Conservation (phyloP, 108 stramenopile species). For the Skeletonema menzelii region DNA sequence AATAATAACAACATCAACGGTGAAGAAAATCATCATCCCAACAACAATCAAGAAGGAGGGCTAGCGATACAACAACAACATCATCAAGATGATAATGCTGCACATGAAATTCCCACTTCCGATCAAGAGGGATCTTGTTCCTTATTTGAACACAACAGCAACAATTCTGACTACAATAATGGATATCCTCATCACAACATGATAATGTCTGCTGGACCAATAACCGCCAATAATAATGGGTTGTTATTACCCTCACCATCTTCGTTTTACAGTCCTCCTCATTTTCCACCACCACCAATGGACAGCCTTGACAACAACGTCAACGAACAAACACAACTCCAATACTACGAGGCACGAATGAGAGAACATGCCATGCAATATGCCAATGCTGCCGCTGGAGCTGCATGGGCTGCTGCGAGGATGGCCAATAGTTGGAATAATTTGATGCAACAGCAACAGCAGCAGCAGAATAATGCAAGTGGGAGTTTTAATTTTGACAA, state of each 20-base stretch:
- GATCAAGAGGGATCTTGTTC: background rate
- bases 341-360: constrained; percentile 80
- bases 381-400: constrained; percentile 84
- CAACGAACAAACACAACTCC: constrained; percentile 20
- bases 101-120: background rate
- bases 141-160: too few relatives aligned
- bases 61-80: too few relatives aligned
- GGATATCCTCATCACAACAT: background rate
- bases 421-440: constrained; percentile 48
- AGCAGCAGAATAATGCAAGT: background rate
- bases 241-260: background rate
- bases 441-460: constrained; percentile 11
- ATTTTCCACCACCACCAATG: background rate
- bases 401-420: constrained; percentile 71
- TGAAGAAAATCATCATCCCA: too few relatives aligned
- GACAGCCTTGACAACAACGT: background rate
- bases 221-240: too few relatives aligned
- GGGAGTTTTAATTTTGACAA: background rate
- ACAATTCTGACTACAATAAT: background rate
- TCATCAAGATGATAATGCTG: too few relatives aligned
- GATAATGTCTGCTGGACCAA: too few relatives aligned
- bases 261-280: background rate
- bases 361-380: constrained; percentile 83
- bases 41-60: too few relatives aligned
- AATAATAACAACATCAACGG: too few relatives aligned